Percentiles rank a stretch among this genome's conserved stretches.
phyloP scores from a whole-genome alignment of 2,329 filamentous ascomycete genomes.

The Microsporum audouinii region DNA sequence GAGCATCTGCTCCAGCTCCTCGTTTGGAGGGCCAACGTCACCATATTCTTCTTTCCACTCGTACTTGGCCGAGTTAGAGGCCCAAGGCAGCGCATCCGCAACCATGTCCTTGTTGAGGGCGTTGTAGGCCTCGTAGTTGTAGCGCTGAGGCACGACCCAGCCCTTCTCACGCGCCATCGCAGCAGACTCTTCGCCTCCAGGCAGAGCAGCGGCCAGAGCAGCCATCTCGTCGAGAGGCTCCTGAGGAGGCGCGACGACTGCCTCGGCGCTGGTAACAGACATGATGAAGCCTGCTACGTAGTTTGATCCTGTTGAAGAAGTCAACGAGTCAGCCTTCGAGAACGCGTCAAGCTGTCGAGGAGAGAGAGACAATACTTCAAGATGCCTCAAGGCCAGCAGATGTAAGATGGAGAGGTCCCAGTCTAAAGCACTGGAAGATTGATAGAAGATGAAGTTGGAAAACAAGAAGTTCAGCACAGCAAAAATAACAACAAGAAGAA shows the following conservation, averaged over 20 bases:
- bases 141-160: slow-evolving; percentile 29
- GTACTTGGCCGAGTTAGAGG: slow-evolving; percentile 55
- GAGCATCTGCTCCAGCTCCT: slow-evolving; percentile 61
- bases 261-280: slow-evolving; percentile 2
- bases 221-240: neutral
- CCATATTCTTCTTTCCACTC: slow-evolving; percentile 78
- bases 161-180: slow-evolving; percentile 28
- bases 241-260: neutral
- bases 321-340: neutral
- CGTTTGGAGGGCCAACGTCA: slow-evolving; percentile 63
- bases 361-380: neutral
- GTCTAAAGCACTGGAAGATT: neutral
- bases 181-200: slow-evolving; percentile 21
- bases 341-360: neutral
- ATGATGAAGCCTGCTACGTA: neutral
- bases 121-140: slow-evolving; percentile 28
- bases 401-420: neutral
- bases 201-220: slow-evolving; percentile 2
- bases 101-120: slow-evolving; percentile 14
- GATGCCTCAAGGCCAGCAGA: neutral
- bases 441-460: neutral
- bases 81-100: slow-evolving; percentile 32
- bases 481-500: neutral
- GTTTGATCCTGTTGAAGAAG: neutral
- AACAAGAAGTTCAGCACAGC: neutral